Conservation (phyloP, 176 grass and related monocot species). For the Tillandsia leiboldiana region DNA sequence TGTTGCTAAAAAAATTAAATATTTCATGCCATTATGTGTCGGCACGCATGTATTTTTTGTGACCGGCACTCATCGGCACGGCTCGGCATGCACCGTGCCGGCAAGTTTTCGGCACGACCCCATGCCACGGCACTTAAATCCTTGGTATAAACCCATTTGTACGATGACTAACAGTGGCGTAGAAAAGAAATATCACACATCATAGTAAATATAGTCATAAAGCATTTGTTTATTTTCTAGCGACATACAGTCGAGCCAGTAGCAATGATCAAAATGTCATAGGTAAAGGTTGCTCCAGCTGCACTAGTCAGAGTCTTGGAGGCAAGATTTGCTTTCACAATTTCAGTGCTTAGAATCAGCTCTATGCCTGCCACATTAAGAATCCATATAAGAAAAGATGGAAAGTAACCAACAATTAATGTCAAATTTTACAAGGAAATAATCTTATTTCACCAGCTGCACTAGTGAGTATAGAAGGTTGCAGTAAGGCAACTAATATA, state of each 20-base stretch:
- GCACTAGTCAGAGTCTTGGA: conserved; percentile 69
- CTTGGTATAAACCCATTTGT: background rate
- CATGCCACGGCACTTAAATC: too few species aligned
- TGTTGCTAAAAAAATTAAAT: too few species aligned
- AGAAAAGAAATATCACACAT: background rate
- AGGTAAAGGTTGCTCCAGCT: conserved; percentile 71
- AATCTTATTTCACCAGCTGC: background rate
- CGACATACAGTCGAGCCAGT: conserved; percentile 78
- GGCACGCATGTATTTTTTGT: too few species aligned
- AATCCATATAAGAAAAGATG: background rate
- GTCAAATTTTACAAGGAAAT: background rate
- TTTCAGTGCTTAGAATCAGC: conserved; percentile 85
- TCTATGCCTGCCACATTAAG: conserved; percentile 58
- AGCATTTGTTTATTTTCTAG: background rate
- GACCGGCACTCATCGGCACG: too few species aligned
- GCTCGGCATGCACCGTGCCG: too few species aligned
- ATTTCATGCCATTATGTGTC: too few species aligned
- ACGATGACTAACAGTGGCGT: background rate
- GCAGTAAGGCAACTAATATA: too few species aligned
- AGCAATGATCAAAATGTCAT: conserved; percentile 78
- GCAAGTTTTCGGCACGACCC: too few species aligned
- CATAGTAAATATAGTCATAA: background rate
- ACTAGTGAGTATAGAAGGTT: too few species aligned
- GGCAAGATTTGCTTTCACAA: conserved; percentile 78
- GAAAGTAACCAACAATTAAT: background rate